Evolutionary conservation across 1,284 basidiomycete species (phyloP), one percentile per base, ranked within the genome.

Genomic region (Irpex sp.): DNA sequence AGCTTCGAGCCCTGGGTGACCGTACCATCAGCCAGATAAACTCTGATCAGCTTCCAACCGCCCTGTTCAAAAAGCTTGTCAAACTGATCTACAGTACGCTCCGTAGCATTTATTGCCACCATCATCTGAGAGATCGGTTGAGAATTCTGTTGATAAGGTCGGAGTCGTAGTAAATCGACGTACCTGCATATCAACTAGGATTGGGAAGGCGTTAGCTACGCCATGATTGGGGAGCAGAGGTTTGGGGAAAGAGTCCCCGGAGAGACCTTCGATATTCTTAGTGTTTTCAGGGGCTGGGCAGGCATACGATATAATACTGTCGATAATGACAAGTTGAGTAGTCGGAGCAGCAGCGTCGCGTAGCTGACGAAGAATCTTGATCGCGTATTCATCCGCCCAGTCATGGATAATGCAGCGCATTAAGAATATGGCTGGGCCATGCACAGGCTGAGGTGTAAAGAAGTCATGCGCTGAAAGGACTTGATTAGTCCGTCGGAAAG

Each of bases 391-490:
- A 58, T 74, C 69, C 8, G 66, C 38, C 73, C 73, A 74, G 62
- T 76, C 70, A 66, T 76, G 74, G 6, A 73, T 47, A 60, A 75
- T 67, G 13, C 44, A 62, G 2, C 71, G 68, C 4, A 76, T 55
- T 11, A 74, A 21, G 62, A 72, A 75, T 8, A 76, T 67, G 7
- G 62, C 62, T 0, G 73, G 57, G 8, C 68, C 60, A 37, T 68
- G 61, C n/a, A 72, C 62, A 0, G 75, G 72, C 61, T 76, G 75
- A 1, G 72, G 66, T 4, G 47, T 51, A 64, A 75, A 75, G 62
- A 75, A 76, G 60, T 76, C 72, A 61, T 76, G 73, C 31, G 7
- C 49, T 54, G 21, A n/a, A 40, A 15, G 9, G 40, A 51, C n/a
- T 19, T 3, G 26, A 4, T 9, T 17, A 4, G 36, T 31, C 9